These are phyloP conservation scores for Phialophora verrucosa DNA, from an alignment of 2,329 filamentous ascomycete species.

Conservation along the genomic window DNA sequence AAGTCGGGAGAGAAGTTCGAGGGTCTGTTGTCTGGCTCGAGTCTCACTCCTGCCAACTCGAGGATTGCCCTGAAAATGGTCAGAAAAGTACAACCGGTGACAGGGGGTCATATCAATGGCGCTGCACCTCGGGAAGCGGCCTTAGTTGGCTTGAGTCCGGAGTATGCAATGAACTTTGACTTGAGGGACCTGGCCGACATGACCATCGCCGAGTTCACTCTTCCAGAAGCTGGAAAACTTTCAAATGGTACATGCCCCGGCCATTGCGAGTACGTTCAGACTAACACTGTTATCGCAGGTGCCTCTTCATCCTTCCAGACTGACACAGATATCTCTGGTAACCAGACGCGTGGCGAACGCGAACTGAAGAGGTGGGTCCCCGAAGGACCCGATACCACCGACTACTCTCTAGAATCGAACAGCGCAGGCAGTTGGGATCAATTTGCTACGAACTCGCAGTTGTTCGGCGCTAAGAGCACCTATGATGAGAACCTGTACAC, in stretches of 20 bases:
- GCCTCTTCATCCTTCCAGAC: constrained; percentile 76
- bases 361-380: constrained; percentile 82
- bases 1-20: constrained; percentile 66
- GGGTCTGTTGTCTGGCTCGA: constrained; percentile 65
- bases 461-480: constrained; percentile 85
- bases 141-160: constrained; percentile 52
- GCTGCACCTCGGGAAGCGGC: constrained; percentile 47
- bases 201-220: constrained; percentile 59
- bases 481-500: constrained; percentile 97
- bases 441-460: constrained; percentile 84
- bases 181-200: constrained; percentile 66
- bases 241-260: constrained; percentile 61
- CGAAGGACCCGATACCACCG: constrained; percentile 65
- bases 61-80: constrained; percentile 70
- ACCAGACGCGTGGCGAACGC: constrained; percentile 71
- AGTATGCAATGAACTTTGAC: constrained; percentile 65
- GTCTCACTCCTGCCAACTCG: constrained; percentile 58
- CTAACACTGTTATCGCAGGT: constrained; percentile 55
- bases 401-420: constrained; percentile 73
- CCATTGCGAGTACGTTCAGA: neutral
- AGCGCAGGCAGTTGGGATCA: constrained; percentile 77
- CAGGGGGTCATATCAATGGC: constrained; percentile 50
- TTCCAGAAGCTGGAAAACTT: constrained; percentile 58
- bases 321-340: constrained; percentile 84
- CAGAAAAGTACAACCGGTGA: constrained; percentile 54